A percentile compares a stretch with the other conserved stretches of the same genome.
Evolutionary conservation across 345 rosid species (phyloP).

Genomic region (Eucalyptus dawsonii): DNA sequence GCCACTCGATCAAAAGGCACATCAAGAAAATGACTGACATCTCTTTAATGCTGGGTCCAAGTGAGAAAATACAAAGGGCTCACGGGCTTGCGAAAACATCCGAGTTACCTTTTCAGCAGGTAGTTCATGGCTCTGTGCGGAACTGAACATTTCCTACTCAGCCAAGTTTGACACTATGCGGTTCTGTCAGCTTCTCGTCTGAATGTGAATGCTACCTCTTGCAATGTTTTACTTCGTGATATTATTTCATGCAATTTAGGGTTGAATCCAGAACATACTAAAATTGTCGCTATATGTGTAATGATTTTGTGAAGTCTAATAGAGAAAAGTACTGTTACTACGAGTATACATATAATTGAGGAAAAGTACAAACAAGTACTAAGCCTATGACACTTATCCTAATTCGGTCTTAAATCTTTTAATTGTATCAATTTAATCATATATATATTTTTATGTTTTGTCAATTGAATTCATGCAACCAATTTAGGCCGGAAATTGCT

Average conservation of each 20-base stretch:
- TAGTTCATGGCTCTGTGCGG: neutral
- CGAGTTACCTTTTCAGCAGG: neutral
- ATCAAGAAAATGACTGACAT: neutral
- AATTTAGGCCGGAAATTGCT: accelerated
- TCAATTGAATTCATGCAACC: accelerated
- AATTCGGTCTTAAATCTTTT: accelerated
- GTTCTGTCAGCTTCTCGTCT: neutral
- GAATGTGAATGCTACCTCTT: neutral
- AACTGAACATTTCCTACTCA: neutral
- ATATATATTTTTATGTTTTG: accelerated
- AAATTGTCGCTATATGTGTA: neutral
- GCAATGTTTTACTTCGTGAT: neutral
- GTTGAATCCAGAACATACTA: neutral
- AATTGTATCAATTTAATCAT: no score
- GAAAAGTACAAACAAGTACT: no score
- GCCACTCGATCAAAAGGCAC: neutral
- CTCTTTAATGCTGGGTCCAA: neutral
- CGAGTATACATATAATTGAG: neutral
- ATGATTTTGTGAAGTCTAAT: neutral
- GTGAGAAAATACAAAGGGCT: neutral
- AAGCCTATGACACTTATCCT: no score
- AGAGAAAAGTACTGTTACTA: neutral
- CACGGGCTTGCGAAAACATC: neutral
- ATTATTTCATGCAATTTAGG: neutral
- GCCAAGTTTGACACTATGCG: neutral